Conservation (phyloP, 495 filamentous ascomycete genomes). For the Hyaloscypha bicolor region DNA sequence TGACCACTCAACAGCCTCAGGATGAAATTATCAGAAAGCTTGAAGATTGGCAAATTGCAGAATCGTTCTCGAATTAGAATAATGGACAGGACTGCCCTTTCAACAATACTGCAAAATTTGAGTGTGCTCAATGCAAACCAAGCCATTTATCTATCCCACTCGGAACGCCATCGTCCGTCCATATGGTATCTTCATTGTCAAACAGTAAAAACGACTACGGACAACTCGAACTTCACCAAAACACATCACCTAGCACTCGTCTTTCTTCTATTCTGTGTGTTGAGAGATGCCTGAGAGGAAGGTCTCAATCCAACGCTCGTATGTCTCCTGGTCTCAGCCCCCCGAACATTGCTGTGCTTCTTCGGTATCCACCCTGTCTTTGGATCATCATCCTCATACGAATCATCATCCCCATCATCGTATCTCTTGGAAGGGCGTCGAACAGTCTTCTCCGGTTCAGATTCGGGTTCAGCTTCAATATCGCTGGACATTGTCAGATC, state of each 20-base stretch:
- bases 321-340: constrained; percentile 11
- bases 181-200: constrained; percentile 11
- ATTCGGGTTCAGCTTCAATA: constrained; percentile 12
- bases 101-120: not conserved
- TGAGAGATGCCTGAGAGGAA: constrained; percentile 22
- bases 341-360: constrained; percentile 15
- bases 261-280: constrained; percentile 26
- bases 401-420: constrained; percentile 37
- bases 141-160: not conserved
- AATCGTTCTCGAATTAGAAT: not conserved
- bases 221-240: not conserved
- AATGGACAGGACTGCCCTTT: not conserved
- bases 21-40: not conserved
- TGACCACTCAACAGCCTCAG: not conserved
- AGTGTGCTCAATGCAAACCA: not conserved
- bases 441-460: not conserved
- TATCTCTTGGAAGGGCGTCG: constrained; percentile 43
- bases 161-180: not conserved
- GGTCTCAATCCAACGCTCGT: constrained; percentile 15
- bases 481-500: constrained; percentile 30
- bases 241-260: constrained; percentile 10
- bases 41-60: not conserved
- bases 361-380: constrained; percentile 28
- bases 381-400: constrained; percentile 39
- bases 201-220: not conserved